A percentile compares a stretch with the other conserved stretches of the same genome.
phyloP scores from a whole-genome alignment of 768 basidiomycete genomes.

The Tubosaeta sp. region DNA sequence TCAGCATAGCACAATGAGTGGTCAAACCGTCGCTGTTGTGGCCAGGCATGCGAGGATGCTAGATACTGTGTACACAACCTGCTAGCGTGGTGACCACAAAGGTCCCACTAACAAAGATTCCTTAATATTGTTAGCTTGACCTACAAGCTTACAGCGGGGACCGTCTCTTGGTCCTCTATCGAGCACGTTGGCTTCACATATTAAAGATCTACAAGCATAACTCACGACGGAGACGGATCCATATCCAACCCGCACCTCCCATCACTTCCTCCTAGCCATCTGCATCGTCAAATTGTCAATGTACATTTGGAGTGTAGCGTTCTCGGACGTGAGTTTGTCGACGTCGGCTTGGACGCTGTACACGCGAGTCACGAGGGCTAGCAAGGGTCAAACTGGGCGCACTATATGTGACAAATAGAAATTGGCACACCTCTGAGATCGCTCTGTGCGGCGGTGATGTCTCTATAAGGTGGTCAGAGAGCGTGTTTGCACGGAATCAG shows the following conservation, averaged over 20 bases:
- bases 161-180: no score
- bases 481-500: not conserved
- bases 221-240: not conserved
- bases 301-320: constrained; percentile 82
- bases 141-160: no score
- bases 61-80: constrained; percentile 12
- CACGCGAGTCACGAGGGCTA: constrained; percentile 65
- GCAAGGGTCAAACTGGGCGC: constrained; percentile 1
- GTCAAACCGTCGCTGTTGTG: not conserved
- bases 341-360: constrained; percentile 70
- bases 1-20: not conserved
- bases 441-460: constrained; percentile 69
- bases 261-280: constrained; percentile 76
- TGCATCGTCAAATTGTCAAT: constrained; percentile 87
- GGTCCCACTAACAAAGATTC: not conserved
- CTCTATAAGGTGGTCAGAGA: constrained; percentile 40
- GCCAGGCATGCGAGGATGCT: not conserved
- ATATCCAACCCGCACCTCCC: not conserved
- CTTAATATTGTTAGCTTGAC: no score
- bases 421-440: constrained; percentile 61
- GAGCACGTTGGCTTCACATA: not conserved
- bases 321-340: constrained; percentile 76
- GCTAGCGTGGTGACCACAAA: not conserved
- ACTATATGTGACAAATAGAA: not conserved
- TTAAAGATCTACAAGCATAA: not conserved